Conservation (phyloP, 257 asterid genomes). For the Haberlea rhodopensis region DNA sequence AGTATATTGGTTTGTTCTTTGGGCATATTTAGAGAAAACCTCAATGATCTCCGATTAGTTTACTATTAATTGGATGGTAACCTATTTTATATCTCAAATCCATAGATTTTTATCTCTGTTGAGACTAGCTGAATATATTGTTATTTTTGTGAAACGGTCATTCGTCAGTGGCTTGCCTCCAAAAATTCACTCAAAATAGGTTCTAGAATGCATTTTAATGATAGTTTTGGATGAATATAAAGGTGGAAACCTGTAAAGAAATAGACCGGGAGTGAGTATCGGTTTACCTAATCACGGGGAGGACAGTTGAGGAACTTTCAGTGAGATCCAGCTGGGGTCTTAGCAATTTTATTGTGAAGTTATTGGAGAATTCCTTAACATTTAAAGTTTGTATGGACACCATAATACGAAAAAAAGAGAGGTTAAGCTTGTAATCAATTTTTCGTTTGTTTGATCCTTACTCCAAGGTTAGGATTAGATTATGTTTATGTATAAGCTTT, state of each 20-base stretch:
- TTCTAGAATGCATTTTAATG: background rate
- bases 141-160: no score
- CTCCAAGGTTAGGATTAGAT: background rate
- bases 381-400: background rate
- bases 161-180: background rate
- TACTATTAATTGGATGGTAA: no score
- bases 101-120: no score
- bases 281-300: no score
- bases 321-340: background rate
- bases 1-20: no score
- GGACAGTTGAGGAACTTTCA: background rate
- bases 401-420: background rate
- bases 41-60: no score
- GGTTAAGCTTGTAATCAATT: background rate
- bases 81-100: no score
- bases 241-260: background rate
- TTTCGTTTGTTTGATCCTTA: constrained; percentile 6
- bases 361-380: background rate
- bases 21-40: no score
- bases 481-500: background rate
- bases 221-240: background rate
- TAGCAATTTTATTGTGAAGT: background rate
- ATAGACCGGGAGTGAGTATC: background rate
- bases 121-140: background rate
- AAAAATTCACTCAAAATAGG: background rate